These are phyloP conservation scores for Lagerstroemia speciosa DNA, from an alignment of 345 rosid genomes.

Conservation along the genomic window DNA sequence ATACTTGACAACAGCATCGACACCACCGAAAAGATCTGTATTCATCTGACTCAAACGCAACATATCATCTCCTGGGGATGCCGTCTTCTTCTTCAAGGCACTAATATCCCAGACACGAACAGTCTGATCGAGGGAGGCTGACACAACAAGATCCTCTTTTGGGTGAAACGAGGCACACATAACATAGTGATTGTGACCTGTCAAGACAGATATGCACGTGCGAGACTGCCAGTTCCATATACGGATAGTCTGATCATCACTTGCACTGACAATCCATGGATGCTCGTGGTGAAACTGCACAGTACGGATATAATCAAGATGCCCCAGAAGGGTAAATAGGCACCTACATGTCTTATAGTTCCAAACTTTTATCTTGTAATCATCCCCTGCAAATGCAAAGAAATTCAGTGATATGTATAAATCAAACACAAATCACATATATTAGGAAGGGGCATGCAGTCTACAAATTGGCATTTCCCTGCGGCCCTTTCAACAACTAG, in stretches of 20 bases:
- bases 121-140: conserved; percentile 95
- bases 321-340: conserved; percentile 91
- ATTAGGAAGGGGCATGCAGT: background rate
- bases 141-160: conserved; percentile 92
- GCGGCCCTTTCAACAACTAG: no score
- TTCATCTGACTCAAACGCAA: conserved; percentile 87
- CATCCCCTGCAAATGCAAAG: conserved; percentile 61
- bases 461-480: background rate
- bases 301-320: conserved; percentile 92
- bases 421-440: background rate
- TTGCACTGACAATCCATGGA: conserved; percentile 99
- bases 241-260: conserved; percentile 97
- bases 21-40: conserved; percentile 85
- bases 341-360: conserved; percentile 86
- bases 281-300: conserved; percentile 95
- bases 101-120: conserved; percentile 98
- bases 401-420: background rate
- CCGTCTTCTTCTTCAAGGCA: conserved; percentile 77
- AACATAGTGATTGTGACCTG: conserved; percentile 97
- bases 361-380: conserved; percentile 97
- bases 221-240: conserved; percentile 99
- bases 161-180: conserved; percentile 99
- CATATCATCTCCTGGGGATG: conserved; percentile 87
- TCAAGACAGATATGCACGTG: conserved; percentile 84
- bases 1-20: conserved; percentile 90